Evolutionary conservation across 2,329 filamentous ascomycete genomes (phyloP).

Genomic region (Penicillium griseofulvum): DNA sequence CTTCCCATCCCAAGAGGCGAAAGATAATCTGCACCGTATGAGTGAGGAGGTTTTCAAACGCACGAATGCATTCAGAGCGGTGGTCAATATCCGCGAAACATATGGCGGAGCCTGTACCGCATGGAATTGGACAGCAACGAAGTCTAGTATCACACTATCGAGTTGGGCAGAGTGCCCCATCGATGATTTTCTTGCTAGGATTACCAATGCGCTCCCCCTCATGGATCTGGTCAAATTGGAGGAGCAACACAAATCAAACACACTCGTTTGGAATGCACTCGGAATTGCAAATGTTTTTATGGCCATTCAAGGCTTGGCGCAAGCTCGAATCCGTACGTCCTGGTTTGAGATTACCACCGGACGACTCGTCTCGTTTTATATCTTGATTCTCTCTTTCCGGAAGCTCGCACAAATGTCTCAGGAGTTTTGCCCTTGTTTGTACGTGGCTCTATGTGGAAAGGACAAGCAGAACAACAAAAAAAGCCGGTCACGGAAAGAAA

Average conservation of each 20-base stretch:
- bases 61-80: not conserved
- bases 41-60: not conserved
- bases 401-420: conserved; percentile 19
- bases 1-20: not conserved
- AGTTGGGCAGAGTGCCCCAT: not conserved
- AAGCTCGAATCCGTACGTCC: conserved; percentile 8
- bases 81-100: conserved; percentile 14
- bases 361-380: conserved; percentile 13
- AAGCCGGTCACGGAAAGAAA: not conserved
- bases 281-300: conserved; percentile 17
- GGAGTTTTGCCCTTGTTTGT: conserved; percentile 13
- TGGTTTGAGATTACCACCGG: conserved; percentile 6
- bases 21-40: conserved; percentile 2
- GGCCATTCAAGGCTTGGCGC: conserved; percentile 13
- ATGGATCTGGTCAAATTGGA: conserved; percentile 4
- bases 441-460: conserved; percentile 10
- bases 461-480: not conserved
- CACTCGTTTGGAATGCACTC: conserved; percentile 11
- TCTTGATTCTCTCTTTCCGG: conserved; percentile 16
- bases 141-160: not conserved
- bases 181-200: conserved; percentile 2
- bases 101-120: conserved; percentile 4
- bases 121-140: conserved; percentile 10
- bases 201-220: conserved; percentile 5
- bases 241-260: not conserved